Conservation (phyloP, 805 yeast genomes). For the Wickerhamiella lipophila region DNA sequence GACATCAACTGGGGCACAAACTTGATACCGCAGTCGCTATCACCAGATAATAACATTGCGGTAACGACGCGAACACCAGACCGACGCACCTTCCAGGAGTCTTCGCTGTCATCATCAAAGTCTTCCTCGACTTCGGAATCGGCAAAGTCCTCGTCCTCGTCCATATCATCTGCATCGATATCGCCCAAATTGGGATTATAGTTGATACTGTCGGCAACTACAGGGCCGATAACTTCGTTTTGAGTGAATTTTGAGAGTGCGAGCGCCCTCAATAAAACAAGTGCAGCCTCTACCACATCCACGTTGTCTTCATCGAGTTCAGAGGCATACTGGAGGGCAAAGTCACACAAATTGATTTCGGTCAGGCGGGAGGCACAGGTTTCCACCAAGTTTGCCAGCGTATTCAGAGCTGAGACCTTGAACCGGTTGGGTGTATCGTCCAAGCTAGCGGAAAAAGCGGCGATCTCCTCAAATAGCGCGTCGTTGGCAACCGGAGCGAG, state of each 20-base stretch:
- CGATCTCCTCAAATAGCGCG: conserved; percentile 20
- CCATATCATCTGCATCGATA: conserved; percentile 6
- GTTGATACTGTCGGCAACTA: neutral
- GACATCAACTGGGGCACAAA: neutral
- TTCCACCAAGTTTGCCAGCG: conserved; percentile 14
- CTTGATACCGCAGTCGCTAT: neutral
- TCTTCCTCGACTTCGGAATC: conserved; percentile 8
- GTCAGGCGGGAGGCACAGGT: conserved; percentile 17
- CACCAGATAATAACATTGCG: neutral
- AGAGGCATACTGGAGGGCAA: neutral
- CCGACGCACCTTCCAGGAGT: conserved; percentile 11
- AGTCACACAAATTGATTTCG: conserved; percentile 20
- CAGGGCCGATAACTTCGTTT: neutral
- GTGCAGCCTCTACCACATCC: conserved; percentile 40
- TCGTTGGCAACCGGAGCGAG: conserved; percentile 27
- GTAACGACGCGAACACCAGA: neutral
- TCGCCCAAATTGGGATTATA: conserved; percentile 12
- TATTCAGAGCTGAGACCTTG: conserved; percentile 15
- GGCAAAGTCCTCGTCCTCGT: neutral
- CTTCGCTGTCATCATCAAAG: conserved; percentile 10
- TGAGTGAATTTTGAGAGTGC: neutral
- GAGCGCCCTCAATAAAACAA: conserved; percentile 30
- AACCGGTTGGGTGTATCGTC: conserved; percentile 10
- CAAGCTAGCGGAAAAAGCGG: neutral
- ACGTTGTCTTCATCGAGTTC: conserved; percentile 23